These are phyloP conservation scores for Symbiodinium pilosum DNA, from an alignment of 73 alveolate species.

Conservation along the genomic window DNA sequence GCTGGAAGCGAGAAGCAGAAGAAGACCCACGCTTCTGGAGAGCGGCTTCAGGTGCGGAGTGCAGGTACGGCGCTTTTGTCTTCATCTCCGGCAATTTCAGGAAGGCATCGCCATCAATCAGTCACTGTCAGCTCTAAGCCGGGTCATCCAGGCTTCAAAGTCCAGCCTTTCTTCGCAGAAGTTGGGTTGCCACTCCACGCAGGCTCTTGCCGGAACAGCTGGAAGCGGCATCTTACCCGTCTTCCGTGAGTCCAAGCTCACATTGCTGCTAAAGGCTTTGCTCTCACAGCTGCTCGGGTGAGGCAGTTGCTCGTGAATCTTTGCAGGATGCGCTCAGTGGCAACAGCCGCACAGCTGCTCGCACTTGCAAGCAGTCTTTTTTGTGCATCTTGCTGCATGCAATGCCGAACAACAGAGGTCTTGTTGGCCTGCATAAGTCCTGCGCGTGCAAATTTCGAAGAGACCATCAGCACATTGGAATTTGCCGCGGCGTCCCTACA, in stretches of 20 bases:
- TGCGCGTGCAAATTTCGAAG: conserved; percentile 36
- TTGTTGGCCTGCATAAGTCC: conserved; percentile 84
- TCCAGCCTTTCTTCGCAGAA: too few relatives aligned
- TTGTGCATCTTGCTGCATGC: neutral
- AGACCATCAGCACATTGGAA: conserved; percentile 71
- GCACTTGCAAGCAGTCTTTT: neutral
- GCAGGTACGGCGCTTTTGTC: neutral
- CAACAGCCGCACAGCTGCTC: conserved; percentile 53
- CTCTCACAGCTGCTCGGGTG: too few relatives aligned
- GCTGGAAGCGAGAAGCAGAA: conserved; percentile 99
- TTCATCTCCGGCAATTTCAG: neutral
- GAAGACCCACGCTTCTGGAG: conserved; percentile 98
- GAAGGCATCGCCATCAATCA: conserved; percentile 93
- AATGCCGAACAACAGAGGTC: neutral
- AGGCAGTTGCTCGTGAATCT: too few relatives aligned
- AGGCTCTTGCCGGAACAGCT: conserved; percentile 74
- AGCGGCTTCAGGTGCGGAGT: conserved; percentile 97
- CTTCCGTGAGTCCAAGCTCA: conserved; percentile 84
- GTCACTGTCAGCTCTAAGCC: conserved; percentile 70
- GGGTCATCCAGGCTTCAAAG: conserved; percentile 74
- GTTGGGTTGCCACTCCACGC: neutral
- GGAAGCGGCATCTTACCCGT: conserved; percentile 66
- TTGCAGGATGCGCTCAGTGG: conserved; percentile 72
- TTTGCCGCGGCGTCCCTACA: conserved; percentile 37
- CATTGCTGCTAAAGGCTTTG: conserved; percentile 54